Percentiles rank a stretch among this genome's conserved stretches.
These are phyloP conservation scores for Rubroshorea leprosula DNA, from an alignment of 345 rosid genomes.

Conservation along the genomic window DNA sequence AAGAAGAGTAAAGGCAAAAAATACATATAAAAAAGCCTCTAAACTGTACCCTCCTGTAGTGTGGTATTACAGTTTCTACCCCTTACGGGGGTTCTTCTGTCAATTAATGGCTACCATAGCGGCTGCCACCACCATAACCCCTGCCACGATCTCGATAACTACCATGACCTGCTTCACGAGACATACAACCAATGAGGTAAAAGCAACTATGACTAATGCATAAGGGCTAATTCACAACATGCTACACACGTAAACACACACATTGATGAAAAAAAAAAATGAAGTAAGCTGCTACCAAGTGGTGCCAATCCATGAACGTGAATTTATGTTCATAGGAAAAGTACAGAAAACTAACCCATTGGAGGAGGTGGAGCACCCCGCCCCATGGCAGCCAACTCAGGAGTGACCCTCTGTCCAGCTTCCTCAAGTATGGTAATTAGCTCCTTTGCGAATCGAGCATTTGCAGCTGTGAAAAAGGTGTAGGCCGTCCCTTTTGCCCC, in stretches of 20 bases:
- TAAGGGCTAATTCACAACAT: not conserved
- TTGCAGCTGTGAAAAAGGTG: constrained; percentile 90
- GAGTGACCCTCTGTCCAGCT: constrained; percentile 95
- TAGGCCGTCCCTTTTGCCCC: constrained; percentile 99
- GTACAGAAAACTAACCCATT: constrained; percentile 51
- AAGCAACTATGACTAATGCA: constrained; percentile 1
- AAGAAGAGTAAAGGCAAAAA: too few species aligned
- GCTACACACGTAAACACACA: not conserved
- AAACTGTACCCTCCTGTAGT: not conserved
- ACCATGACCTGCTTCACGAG: constrained; percentile 29
- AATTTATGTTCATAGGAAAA: not conserved
- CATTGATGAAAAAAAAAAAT: not conserved
- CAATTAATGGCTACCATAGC: constrained; percentile 26
- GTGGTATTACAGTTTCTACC: constrained; percentile 5
- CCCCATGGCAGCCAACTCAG: constrained; percentile 90
- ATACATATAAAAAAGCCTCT: not conserved
- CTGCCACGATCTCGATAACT: constrained; percentile 55
- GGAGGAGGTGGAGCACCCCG: constrained; percentile 90
- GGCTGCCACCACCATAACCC: constrained; percentile 44
- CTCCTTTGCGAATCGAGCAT: constrained; percentile 96
- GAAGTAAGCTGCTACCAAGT: too few species aligned
- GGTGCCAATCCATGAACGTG: not conserved
- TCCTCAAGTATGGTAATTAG: constrained; percentile 81
- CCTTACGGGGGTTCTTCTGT: not conserved
- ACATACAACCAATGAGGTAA: not conserved